Percentiles rank a stretch among this genome's conserved stretches.
These are phyloP conservation scores for Jatropha podagrica DNA, from an alignment of 441 rosid species.

Conservation along the genomic window DNA sequence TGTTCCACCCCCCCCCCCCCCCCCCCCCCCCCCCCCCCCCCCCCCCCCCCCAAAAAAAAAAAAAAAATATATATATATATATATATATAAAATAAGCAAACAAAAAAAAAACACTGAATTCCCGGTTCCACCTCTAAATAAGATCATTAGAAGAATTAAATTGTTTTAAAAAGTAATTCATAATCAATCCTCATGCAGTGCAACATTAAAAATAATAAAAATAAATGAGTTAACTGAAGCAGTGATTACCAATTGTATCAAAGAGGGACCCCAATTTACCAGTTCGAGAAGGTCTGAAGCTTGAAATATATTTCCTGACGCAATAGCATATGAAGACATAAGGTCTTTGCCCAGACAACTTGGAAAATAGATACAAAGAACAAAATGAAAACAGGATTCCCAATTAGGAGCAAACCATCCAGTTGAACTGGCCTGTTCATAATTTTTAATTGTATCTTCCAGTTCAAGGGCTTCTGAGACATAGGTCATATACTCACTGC, in stretches of 20 bases:
- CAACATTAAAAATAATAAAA: background rate
- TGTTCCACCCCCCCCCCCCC: no score
- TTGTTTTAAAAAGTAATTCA: background rate
- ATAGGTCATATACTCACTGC: slow-evolving; percentile 86
- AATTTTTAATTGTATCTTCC: slow-evolving; percentile 91
- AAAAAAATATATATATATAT: no score
- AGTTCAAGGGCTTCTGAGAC: slow-evolving; percentile 86
- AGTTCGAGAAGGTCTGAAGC: slow-evolving; percentile 66
- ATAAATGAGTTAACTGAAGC: background rate
- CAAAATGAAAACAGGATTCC: slow-evolving; percentile 18
- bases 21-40: no score
- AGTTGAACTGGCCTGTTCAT: slow-evolving; percentile 73
- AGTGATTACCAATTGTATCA: slow-evolving; percentile 64
- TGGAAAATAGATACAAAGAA: slow-evolving; percentile 9
- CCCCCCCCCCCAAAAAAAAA: no score
- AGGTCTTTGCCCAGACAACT: slow-evolving; percentile 18
- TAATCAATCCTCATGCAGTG: background rate
- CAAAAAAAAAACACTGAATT: no score
- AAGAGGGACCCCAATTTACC: slow-evolving; percentile 65
- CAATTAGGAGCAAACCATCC: slow-evolving; percentile 72
- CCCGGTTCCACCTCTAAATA: no score
- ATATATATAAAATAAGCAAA: no score
- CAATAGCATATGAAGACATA: slow-evolving; percentile 18
- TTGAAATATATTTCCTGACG: slow-evolving; percentile 87
- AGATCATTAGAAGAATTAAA: no score